Evolutionary conservation across 163 green algal species (phyloP), one percentile per base, ranked within the genome.

Genomic region (Chloromonas sp.): DNA sequence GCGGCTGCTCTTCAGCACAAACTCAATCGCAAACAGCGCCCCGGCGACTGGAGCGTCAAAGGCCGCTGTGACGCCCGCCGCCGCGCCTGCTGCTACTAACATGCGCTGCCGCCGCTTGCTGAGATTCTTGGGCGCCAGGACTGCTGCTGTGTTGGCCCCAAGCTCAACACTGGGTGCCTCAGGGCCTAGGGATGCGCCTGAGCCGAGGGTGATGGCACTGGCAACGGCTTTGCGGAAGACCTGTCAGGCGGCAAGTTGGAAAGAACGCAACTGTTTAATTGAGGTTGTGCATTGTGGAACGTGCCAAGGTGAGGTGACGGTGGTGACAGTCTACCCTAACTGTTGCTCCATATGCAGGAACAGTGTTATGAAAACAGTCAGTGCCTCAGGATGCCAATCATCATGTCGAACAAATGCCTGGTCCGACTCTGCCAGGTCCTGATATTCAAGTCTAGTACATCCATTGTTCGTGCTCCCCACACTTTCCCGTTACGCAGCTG

Each of bases 21-120:
- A 97, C 90, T 99, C 97, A 3, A 98, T 91, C 2, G 95, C 96
- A 86, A 99, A 99, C 84, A 99, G 97, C 0, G 97, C 94, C 0
- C 95, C 97, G 0, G 94, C 89, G 11, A 98, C 96, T 0, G 97
- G 95, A 0, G 96, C 97, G 85, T 98, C 98, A 90, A 99, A 99
- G 3, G 96, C 96, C 0, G 97, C 97, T 1, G 95, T 93, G 3
- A 99, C 92, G 70, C 97, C 97, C 79, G 96, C 91, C 0, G 90
- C 89, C 14, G 92, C 91, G 57, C 94, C 93, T 14, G 92, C 92
- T 3, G 93, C 93, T 2, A 95, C 80, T 0, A 96, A 87, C 85
- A 93, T 94, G 57, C 93, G 85, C 83, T 92, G 87, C 3, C 87
- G 83, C 58, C 90, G 86, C 83, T 91, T 91, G 87, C 79, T 88